Conservation (phyloP, 441 rosid genomes). For the Pelargonium australe region DNA sequence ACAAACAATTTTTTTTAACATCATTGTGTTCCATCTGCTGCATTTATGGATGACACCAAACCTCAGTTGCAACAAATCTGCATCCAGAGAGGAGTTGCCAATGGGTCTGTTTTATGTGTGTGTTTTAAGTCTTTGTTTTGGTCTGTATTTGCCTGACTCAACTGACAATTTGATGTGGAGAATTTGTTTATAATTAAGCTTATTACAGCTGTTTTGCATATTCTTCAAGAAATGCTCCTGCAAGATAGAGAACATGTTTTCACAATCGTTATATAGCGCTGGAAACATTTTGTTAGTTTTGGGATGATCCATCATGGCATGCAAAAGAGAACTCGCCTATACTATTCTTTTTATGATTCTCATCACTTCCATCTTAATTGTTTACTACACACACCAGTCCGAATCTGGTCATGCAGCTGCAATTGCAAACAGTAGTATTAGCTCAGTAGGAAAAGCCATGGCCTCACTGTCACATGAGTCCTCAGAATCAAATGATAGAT, state of each 20-base stretch:
- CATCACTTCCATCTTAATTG: not conserved
- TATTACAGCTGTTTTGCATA: not conserved
- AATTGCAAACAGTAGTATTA: too few relatives aligned
- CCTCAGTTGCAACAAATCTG: too few relatives aligned
- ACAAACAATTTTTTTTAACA: not conserved
- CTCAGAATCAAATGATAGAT: too few relatives aligned
- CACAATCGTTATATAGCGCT: too few relatives aligned
- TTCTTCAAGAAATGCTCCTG: too few relatives aligned
- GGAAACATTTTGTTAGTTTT: too few relatives aligned
- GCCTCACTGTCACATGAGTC: not conserved
- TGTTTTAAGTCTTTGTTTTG: not conserved
- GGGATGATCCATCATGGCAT: not conserved
- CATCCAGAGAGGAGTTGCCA: too few relatives aligned
- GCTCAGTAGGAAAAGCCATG: too few relatives aligned
- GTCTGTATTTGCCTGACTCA: not conserved
- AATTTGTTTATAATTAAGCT: not conserved
- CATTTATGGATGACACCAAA: not conserved
- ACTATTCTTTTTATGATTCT: not conserved
- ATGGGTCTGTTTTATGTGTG: not conserved
- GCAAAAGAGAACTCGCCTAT: not conserved
- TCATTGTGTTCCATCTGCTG: not conserved
- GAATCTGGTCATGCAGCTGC: not conserved
- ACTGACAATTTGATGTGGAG: not conserved
- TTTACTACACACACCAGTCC: not conserved
- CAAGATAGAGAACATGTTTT: too few relatives aligned